Evolutionary conservation across 1,139 yeast genomes (phyloP).

Genomic region (Geotrichum cucujoidarum): DNA sequence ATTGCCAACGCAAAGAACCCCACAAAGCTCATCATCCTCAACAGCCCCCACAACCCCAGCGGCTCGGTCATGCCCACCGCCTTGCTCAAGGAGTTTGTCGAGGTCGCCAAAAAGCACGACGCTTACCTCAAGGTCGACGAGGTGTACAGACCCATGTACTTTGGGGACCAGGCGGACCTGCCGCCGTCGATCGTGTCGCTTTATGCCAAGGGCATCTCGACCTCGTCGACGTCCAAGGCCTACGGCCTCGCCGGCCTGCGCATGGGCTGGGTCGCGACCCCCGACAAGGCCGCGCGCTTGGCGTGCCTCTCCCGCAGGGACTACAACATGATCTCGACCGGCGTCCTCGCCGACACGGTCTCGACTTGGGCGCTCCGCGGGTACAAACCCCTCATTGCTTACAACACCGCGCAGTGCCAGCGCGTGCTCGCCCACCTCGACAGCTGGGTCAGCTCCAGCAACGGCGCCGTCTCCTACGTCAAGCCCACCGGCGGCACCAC

Average conservation of each 20-base stretch:
- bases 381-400: constrained; percentile 36
- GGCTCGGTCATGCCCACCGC: constrained; percentile 45
- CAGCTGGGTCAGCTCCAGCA: constrained; percentile 35
- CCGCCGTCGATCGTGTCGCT: constrained; percentile 45
- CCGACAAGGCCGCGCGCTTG: constrained; percentile 34
- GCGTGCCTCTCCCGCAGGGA: constrained; percentile 45
- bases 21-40: constrained; percentile 47
- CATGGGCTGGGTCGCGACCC: constrained; percentile 50
- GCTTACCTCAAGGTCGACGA: constrained; percentile 49
- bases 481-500: constrained; percentile 51
- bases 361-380: constrained; percentile 44
- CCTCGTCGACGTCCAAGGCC: constrained; percentile 53
- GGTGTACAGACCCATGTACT: constrained; percentile 53
- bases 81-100: constrained; percentile 39
- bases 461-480: constrained; percentile 41
- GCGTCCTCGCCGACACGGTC: constrained; percentile 47
- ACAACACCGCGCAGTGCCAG: constrained; percentile 36
- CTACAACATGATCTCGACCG: constrained; percentile 50
- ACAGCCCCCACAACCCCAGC: constrained; percentile 55
- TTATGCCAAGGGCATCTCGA: constrained; percentile 45
- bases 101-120: constrained; percentile 38
- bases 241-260: constrained; percentile 54
- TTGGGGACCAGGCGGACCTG: constrained; percentile 30
- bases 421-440: constrained; percentile 40
- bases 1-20: constrained; percentile 33